A percentile compares a stretch with the other conserved stretches of the same genome.
Evolutionary conservation across 2,329 filamentous ascomycete genomes (phyloP).

Genomic region (Fusarium zealandicum): DNA sequence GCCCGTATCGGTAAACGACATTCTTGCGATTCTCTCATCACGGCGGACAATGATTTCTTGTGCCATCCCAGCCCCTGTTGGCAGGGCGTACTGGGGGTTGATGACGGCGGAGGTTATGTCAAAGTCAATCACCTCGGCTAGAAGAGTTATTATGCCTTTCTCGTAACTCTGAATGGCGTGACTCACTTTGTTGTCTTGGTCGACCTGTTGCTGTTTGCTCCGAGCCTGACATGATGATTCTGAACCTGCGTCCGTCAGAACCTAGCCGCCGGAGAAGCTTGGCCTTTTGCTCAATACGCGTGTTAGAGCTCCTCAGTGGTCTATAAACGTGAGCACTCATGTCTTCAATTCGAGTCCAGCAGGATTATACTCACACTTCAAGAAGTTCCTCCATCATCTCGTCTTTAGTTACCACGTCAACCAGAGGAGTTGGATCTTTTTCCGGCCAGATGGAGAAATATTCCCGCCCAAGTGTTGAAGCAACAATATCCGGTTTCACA

Average conservation of each 20-base stretch:
- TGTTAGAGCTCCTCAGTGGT: slow-evolving; percentile 27
- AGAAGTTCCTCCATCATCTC: slow-evolving; percentile 47
- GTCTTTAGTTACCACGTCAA: slow-evolving; percentile 44
- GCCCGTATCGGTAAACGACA: slow-evolving; percentile 39
- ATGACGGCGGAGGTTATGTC: slow-evolving; percentile 41
- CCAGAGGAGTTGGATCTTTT: slow-evolving; percentile 35
- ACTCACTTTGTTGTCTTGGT: slow-evolving; percentile 36
- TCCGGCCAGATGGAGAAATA: slow-evolving; percentile 45
- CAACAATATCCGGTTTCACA: slow-evolving; percentile 34
- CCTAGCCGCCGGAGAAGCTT: slow-evolving; percentile 42
- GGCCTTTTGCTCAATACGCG: slow-evolving; percentile 33
- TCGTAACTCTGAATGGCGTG: background rate
- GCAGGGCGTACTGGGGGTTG: slow-evolving; percentile 43
- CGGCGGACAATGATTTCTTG: slow-evolving; percentile 43
- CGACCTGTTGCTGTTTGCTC: slow-evolving; percentile 30
- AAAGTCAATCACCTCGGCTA: slow-evolving; percentile 44
- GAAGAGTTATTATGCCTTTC: slow-evolving; percentile 9
- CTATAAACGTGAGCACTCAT: slow-evolving; percentile 17
- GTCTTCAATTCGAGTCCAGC: too few species aligned
- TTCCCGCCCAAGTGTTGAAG: slow-evolving; percentile 29
- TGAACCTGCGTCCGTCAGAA: slow-evolving; percentile 38
- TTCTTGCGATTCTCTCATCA: slow-evolving; percentile 43
- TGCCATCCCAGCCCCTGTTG: slow-evolving; percentile 21
- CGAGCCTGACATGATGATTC: slow-evolving; percentile 38
- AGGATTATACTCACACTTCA: slow-evolving; percentile 30